These are phyloP conservation scores for Leccinum fibrillosum DNA, from an alignment of 768 basidiomycete genomes.

Conservation along the genomic window DNA sequence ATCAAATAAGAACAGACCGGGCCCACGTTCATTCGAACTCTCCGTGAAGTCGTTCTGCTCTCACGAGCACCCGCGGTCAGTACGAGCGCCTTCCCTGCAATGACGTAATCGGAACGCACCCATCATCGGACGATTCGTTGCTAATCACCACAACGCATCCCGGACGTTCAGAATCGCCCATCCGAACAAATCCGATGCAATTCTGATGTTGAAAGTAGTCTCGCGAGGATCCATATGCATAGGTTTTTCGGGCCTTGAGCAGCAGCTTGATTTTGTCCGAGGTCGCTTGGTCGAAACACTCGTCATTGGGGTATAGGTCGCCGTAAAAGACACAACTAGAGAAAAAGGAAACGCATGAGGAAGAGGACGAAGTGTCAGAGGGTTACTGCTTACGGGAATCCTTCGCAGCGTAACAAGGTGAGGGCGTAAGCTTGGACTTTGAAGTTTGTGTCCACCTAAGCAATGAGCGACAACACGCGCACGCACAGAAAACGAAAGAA, in stretches of 20 bases:
- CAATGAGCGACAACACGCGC: background rate
- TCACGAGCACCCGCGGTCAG: background rate
- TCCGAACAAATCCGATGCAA: slow-evolving; percentile 75
- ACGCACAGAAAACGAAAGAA: background rate
- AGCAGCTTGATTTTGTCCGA: slow-evolving; percentile 51
- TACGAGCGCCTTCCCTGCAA: background rate
- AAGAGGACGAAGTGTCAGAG: background rate
- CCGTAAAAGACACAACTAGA: slow-evolving; percentile 84
- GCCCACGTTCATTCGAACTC: slow-evolving; percentile 63
- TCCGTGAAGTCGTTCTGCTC: slow-evolving; percentile 24
- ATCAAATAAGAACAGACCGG: slow-evolving; percentile 38
- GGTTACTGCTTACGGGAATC: slow-evolving; percentile 61
- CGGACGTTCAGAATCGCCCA: slow-evolving; percentile 48
- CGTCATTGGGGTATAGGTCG: slow-evolving; percentile 70
- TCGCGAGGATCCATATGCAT: slow-evolving; percentile 59
- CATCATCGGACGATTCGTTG: slow-evolving; percentile 38
- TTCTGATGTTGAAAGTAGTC: slow-evolving; percentile 61
- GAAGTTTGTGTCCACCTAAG: slow-evolving; percentile 65
- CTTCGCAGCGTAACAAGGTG: slow-evolving; percentile 65
- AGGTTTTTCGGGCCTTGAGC: slow-evolving; percentile 58
- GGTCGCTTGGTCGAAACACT: slow-evolving; percentile 56
- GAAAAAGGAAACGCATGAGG: background rate
- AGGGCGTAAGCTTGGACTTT: slow-evolving; percentile 82
- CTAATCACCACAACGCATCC: slow-evolving; percentile 75
- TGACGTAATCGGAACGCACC: slow-evolving; percentile 14